These are phyloP conservation scores for Mollisiaceae sp. DNA, from an alignment of 2,329 filamentous ascomycete species.

Conservation along the genomic window DNA sequence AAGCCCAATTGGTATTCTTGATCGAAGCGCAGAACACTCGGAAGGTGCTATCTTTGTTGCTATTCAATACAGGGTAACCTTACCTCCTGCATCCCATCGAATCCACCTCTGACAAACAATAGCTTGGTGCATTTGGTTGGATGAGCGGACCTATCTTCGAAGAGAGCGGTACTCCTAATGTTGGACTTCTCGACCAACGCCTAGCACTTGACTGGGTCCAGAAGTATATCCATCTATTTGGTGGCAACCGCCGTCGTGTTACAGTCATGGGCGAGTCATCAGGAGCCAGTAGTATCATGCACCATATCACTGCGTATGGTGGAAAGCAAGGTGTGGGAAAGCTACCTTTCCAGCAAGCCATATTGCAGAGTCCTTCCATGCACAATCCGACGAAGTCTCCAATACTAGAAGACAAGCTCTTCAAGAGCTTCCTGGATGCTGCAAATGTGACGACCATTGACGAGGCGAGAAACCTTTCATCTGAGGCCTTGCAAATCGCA, in stretches of 20 bases:
- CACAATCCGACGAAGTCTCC: neutral
- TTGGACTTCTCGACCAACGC: neutral
- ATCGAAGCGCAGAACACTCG: neutral
- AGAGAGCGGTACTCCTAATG: neutral
- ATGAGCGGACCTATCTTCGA: conserved; percentile 1
- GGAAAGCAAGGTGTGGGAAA: neutral
- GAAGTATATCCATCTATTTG: conserved; percentile 5
- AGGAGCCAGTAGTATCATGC: conserved; percentile 1
- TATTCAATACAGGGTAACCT: neutral
- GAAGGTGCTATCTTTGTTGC: conserved; percentile 5
- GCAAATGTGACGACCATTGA: neutral
- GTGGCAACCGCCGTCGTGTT: neutral
- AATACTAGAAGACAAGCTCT: neutral
- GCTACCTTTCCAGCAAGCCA: neutral
- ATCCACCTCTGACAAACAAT: neutral
- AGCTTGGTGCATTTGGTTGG: conserved; percentile 3
- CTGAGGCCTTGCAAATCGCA: neutral
- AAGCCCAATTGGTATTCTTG: neutral
- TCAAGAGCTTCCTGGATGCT: neutral
- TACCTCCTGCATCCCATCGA: neutral
- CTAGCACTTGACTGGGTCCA: neutral
- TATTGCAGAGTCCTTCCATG: neutral
- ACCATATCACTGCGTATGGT: conserved; percentile 2
- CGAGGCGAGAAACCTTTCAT: neutral
- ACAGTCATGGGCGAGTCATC: neutral